These are phyloP conservation scores for Aleurites moluccanus DNA, from an alignment of 441 rosid species.

Conservation along the genomic window DNA sequence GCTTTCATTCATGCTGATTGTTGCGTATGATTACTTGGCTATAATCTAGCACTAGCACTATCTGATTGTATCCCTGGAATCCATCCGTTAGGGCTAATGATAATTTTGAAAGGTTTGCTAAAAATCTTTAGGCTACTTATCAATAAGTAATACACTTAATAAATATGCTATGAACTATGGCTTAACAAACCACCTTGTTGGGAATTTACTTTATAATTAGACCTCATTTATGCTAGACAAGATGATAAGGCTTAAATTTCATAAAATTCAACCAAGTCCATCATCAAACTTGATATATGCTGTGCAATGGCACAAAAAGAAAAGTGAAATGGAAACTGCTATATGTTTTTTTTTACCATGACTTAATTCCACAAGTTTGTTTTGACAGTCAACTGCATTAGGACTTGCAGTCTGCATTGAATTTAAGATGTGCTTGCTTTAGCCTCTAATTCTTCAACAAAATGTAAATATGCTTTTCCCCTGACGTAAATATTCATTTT, in stretches of 20 bases:
- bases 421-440: conserved; percentile 8
- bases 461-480: background rate
- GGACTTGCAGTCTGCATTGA: background rate
- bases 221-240: background rate
- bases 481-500: conserved; percentile 22
- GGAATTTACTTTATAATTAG: background rate
- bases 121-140: background rate
- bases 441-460: background rate
- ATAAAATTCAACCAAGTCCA: background rate
- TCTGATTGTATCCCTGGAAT: background rate
- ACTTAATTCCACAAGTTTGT: background rate
- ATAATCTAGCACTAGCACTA: background rate
- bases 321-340: background rate
- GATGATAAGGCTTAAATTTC: conserved; percentile 1
- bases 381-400: background rate
- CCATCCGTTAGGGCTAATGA: background rate
- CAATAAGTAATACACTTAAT: background rate
- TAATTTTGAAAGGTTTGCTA: background rate
- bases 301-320: background rate
- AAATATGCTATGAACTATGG: background rate
- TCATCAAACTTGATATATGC: background rate
- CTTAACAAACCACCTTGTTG: background rate
- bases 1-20: background rate
- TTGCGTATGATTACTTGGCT: background rate
- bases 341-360: background rate